phyloP scores from a whole-genome alignment of 805 yeast genomes.

The Yamadazyma sp. region DNA sequence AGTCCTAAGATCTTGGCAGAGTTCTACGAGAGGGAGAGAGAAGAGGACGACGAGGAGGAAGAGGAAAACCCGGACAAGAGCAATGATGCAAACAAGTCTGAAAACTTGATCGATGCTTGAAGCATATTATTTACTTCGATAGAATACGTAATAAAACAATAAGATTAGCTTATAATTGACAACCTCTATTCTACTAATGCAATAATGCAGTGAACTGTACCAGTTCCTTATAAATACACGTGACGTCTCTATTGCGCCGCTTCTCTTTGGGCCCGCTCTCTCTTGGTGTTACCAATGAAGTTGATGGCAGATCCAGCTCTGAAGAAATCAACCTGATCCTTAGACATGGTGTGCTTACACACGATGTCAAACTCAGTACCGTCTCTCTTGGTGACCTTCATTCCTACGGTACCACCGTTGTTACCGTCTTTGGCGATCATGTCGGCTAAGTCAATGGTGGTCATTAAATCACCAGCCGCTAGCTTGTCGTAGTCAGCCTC shows the following conservation, averaged over 20 bases:
- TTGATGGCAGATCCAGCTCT: slow-evolving; percentile 97
- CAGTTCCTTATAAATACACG: slow-evolving; percentile 2
- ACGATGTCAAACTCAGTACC: slow-evolving; percentile 71
- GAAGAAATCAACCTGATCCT: slow-evolving; percentile 93
- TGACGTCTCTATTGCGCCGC: slow-evolving; percentile 2
- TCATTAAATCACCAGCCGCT: slow-evolving; percentile 72
- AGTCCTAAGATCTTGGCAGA: slow-evolving; percentile 95
- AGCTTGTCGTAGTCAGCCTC: slow-evolving; percentile 86
- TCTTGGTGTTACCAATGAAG: slow-evolving; percentile 63
- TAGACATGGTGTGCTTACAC: slow-evolving; percentile 94
- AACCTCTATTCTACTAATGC: not conserved
- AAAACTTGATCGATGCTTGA: slow-evolving; percentile 45
- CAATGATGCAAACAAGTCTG: slow-evolving; percentile 32
- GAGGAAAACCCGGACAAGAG: slow-evolving; percentile 28
- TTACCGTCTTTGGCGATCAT: slow-evolving; percentile 80
- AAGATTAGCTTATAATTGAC: not conserved
- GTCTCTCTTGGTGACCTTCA: slow-evolving; percentile 70
- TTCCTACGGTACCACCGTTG: slow-evolving; percentile 77
- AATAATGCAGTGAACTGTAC: slow-evolving; percentile 1
- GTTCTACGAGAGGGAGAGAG: slow-evolving; percentile 89
- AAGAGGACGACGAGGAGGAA: slow-evolving; percentile 57
- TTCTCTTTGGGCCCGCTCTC: slow-evolving; percentile 8
- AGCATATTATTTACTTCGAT: slow-evolving; percentile 4
- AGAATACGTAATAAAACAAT: slow-evolving; percentile 3
- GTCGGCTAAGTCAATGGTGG: slow-evolving; percentile 71